Base-by-base conservation (phyloP, 345 rosid genomes). In the Murraya paniculata region DNA sequence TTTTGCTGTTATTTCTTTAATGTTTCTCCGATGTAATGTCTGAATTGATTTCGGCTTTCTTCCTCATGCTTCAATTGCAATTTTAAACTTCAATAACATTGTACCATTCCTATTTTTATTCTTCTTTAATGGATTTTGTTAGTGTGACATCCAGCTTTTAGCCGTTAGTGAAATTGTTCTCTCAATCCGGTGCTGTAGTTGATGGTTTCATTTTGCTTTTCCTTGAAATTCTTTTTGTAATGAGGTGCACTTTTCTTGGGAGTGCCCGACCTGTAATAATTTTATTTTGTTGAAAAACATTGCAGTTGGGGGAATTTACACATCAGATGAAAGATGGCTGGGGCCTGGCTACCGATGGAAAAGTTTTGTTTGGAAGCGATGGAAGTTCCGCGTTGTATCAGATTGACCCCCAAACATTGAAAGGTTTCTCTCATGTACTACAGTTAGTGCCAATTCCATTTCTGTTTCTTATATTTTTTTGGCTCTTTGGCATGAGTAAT, bases 251-350 rank as follows among this genome's bases (percentile, higher is more conserved):
- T 19, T 31, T 16, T 71, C 35, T 72, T 72, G 22, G 22, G 64
- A 45, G 25, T 78, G 71, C 59, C 65, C 16, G 30, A 65, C 70
- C 18, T 28, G 61, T 61, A 7, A 53, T 61, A 36, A 57, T 75
- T 67, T 64, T 62, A 35, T 41, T 58, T 39, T 76, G 35, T 36
- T 78, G 24, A 68, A 59, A 65, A 57, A 59, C 79, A 10, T n/a
- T 87, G 87, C 91, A 97, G 99, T 79, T 90, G 60, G 77, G 80
- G 62, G 64, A 81, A 82, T 94, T 93, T 85, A 86, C 82, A 69
- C 98, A 97, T 85, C 81, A 85, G 80, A 97, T 97, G 98, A 60
- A 87, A 65, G 99, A 97, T 87, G 99, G 98, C 21, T 97, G 99
- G 98, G 98, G 99, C 67, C 88, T 94, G 61, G 94, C 98, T 75